Conservation (phyloP, 192 early-diverging fungal genomes). For the Gryganskiella cystojenkinii region DNA sequence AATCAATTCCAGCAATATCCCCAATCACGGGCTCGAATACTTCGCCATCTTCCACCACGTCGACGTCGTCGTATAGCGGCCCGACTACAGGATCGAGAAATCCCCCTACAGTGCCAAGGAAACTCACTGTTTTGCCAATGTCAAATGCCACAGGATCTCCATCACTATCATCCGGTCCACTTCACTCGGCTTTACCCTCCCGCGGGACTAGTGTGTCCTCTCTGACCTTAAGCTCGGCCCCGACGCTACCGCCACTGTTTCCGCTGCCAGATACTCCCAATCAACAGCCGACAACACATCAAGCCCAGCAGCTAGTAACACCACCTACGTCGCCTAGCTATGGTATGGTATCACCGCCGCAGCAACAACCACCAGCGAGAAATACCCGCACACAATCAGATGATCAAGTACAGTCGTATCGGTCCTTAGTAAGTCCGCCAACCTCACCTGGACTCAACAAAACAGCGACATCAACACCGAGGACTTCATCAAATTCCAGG, state of each 20-base stretch:
- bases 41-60: too few species aligned
- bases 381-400: conserved; percentile 8
- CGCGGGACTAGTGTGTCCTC: neutral
- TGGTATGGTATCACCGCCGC: neutral
- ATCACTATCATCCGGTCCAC: too few species aligned
- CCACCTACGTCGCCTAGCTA: neutral
- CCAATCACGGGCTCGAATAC: too few species aligned
- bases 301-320: neutral
- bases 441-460: neutral
- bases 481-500: neutral
- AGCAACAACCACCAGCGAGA: neutral
- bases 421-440: neutral
- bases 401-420: neutral
- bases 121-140: too few species aligned
- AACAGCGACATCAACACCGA: neutral
- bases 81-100: too few species aligned
- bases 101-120: too few species aligned
- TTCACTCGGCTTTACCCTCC: too few species aligned
- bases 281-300: neutral
- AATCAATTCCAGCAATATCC: too few species aligned
- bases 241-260: conserved; percentile 5
- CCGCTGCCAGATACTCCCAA: neutral
- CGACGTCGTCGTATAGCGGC: too few species aligned
- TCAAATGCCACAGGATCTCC: too few species aligned
- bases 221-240: neutral